Conservation (phyloP, 495 filamentous ascomycete genomes). For the Tuber brumale region DNA sequence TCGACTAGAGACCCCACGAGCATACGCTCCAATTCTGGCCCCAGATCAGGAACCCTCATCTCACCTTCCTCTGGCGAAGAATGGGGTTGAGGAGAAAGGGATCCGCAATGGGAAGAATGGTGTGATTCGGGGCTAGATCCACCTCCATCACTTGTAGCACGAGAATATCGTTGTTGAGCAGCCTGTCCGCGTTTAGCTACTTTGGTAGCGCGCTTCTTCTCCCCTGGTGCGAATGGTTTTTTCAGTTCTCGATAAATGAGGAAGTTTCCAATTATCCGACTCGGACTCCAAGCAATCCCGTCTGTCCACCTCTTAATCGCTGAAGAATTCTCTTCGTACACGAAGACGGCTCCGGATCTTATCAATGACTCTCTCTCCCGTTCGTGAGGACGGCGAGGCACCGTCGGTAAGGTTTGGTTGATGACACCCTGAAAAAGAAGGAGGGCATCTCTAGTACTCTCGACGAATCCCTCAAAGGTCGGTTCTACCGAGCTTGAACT, state of each 20-base stretch:
- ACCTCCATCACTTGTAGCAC: constrained; percentile 3
- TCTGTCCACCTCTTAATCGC: constrained; percentile 95
- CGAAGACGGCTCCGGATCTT: constrained; percentile 75
- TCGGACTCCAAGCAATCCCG: constrained; percentile 81
- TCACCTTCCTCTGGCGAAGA: constrained; percentile 4
- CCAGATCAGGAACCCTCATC: constrained; percentile 23
- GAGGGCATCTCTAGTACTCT: constrained; percentile 66
- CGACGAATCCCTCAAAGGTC: constrained; percentile 59
- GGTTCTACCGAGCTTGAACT: constrained; percentile 3
- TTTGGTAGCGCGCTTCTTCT: constrained; percentile 83
- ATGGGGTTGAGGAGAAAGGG: constrained; percentile 7
- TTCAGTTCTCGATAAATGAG: constrained; percentile 84
- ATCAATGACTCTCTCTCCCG: constrained; percentile 68
- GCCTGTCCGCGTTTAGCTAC: constrained; percentile 48
- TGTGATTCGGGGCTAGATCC: constrained; percentile 7
- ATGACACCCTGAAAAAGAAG: constrained; percentile 71
- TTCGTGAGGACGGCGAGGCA: constrained; percentile 77
- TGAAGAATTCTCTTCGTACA: constrained; percentile 82
- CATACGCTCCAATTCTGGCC: constrained; percentile 55
- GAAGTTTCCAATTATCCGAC: constrained; percentile 80
- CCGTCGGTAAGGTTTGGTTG: constrained; percentile 60
- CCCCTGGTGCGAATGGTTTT: constrained; percentile 72
- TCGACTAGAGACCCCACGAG: constrained; percentile 77
- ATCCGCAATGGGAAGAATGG: constrained; percentile 6
- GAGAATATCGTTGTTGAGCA: constrained; percentile 13